Conservation (phyloP, 768 basidiomycete genomes). For the Hygrophorus russula region DNA sequence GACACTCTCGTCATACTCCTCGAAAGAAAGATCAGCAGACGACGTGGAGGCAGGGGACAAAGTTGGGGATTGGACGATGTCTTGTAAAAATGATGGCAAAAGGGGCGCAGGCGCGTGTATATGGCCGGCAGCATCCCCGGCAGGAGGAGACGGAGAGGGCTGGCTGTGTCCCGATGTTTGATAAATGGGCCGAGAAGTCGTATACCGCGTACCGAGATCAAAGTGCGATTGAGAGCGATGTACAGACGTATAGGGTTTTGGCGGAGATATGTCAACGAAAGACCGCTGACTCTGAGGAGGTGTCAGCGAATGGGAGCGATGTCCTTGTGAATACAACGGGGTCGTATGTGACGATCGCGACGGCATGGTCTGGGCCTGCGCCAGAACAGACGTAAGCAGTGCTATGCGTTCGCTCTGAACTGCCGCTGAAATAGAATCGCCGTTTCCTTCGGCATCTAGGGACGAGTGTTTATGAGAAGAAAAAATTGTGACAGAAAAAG, state of each 20-base stretch:
- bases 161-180: slow-evolving; percentile 48
- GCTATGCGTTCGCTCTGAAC: slow-evolving; percentile 81
- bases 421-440: slow-evolving; percentile 75
- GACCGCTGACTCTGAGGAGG: slow-evolving; percentile 32
- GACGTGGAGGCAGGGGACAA: slow-evolving; percentile 54
- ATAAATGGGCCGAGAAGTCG: slow-evolving; percentile 47
- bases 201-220: slow-evolving; percentile 34
- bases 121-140: slow-evolving; percentile 11
- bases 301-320: slow-evolving; percentile 34
- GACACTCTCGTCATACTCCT: slow-evolving; percentile 37
- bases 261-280: slow-evolving; percentile 25
- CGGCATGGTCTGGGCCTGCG: slow-evolving; percentile 34
- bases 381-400: slow-evolving; percentile 62
- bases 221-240: slow-evolving; percentile 44
- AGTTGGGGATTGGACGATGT: slow-evolving; percentile 60
- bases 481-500: slow-evolving; percentile 6
- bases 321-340: slow-evolving; percentile 14
- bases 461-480: slow-evolving; percentile 4
- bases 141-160: slow-evolving; percentile 19
- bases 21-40: slow-evolving; percentile 54
- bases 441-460: slow-evolving; percentile 78
- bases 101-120: slow-evolving; percentile 38
- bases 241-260: slow-evolving; percentile 22
- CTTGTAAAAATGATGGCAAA: slow-evolving; percentile 70
- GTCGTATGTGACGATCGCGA: slow-evolving; percentile 3